These are phyloP conservation scores for Hymenoscyphus repandus DNA, from an alignment of 2,329 filamentous ascomycete genomes.

Conservation along the genomic window DNA sequence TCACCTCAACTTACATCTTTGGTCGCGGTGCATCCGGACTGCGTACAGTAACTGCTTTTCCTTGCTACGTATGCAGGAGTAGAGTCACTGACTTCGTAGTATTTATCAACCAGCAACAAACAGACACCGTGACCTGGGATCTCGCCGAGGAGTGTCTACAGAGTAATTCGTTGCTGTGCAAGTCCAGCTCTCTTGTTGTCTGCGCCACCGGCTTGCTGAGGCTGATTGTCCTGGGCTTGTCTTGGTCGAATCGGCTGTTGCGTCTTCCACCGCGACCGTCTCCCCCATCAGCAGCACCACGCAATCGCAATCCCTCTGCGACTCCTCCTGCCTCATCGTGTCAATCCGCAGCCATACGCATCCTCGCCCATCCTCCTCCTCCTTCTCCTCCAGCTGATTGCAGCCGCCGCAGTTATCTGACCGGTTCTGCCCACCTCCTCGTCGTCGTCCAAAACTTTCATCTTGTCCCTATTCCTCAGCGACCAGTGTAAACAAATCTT, in stretches of 20 bases:
- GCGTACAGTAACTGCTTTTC: too few species aligned
- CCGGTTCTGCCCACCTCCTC: not conserved
- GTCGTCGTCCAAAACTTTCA: not conserved
- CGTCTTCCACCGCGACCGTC: not conserved
- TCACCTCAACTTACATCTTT: too few species aligned
- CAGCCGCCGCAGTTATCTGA: not conserved
- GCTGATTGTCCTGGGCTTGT: conserved; percentile 16
- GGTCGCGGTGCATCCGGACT: too few species aligned
- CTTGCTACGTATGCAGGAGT: too few species aligned
- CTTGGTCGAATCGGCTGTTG: conserved; percentile 5
- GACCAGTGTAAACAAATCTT: not conserved
- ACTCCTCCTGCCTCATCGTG: not conserved
- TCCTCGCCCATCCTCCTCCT: not conserved
- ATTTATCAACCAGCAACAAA: too few species aligned
- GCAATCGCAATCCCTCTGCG: not conserved
- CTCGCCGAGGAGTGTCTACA: too few species aligned
- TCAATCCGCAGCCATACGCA: not conserved
- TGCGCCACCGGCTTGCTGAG: conserved; percentile 18
- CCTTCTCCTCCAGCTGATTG: not conserved
- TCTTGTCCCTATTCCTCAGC: not conserved
- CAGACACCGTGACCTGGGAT: too few species aligned
- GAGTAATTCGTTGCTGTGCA: not conserved
- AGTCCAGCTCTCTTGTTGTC: not conserved
- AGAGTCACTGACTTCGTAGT: too few species aligned
- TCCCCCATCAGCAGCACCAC: not conserved